Percentiles rank a stretch among this genome's conserved stretches.
phyloP scores from a whole-genome alignment of 805 yeast genomes.

The Isabelozyma gotoi region DNA sequence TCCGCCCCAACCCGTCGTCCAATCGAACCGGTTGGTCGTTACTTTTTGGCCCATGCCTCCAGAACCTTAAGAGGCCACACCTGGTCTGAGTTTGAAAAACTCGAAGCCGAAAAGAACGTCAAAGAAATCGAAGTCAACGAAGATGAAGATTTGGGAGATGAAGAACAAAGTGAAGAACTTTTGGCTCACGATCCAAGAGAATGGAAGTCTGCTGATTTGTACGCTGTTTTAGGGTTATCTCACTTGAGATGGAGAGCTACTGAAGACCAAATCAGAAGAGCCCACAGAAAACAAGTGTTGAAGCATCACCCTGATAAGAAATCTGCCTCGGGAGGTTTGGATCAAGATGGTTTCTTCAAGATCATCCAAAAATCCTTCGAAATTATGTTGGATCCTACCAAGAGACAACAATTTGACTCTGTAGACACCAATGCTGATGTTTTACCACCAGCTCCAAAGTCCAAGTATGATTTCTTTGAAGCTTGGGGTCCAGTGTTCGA shows the following conservation, averaged over 20 bases:
- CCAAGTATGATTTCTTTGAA: conserved; percentile 79
- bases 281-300: conserved; percentile 94
- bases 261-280: conserved; percentile 89
- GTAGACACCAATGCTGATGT: conserved; percentile 90
- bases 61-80: conserved; percentile 96
- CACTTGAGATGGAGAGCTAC: conserved; percentile 89
- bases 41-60: conserved; percentile 93
- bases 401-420: conserved; percentile 93
- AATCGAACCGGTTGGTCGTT: conserved; percentile 95
- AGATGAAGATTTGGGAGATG: conserved; percentile 71
- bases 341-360: conserved; percentile 96
- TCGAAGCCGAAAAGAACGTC: conserved; percentile 89
- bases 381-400: conserved; percentile 77
- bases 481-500: conserved; percentile 93
- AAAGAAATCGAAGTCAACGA: conserved; percentile 60
- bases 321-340: conserved; percentile 85
- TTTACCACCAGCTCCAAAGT: conserved; percentile 66
- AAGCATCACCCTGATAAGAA: conserved; percentile 98
- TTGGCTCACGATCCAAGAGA: conserved; percentile 93
- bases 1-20: conserved; percentile 72
- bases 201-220: conserved; percentile 96
- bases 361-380: conserved; percentile 97
- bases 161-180: conserved; percentile 66
- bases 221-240: conserved; percentile 92
- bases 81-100: conserved; percentile 95